Base-by-base conservation (phyloP, 768 basidiomycete genomes). In the Auricularia heimuer region DNA sequence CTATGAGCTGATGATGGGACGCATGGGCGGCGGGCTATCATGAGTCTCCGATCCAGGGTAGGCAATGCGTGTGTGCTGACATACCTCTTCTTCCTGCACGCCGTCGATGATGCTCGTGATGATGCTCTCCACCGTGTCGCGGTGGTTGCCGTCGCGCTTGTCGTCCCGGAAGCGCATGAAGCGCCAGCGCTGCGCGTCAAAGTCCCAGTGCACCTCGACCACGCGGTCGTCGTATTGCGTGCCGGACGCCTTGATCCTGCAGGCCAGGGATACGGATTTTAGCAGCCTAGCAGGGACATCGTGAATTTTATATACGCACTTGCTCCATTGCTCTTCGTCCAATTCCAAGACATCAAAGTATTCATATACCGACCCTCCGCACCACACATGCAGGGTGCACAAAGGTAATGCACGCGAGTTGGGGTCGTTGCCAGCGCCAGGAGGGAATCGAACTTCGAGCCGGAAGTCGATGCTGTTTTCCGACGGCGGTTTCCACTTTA, bases 401-500 rank as follows among this genome's bases (percentile, higher is more conserved):
- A 89, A 72, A 1, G 97, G 97, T 73, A 94, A 98, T 11, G 87
- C 87, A 66, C 79, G 80, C 68, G 88, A 89, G 71, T 98, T 94
- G 1, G 94, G 90, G 69, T 85, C 75, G 6, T 76, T 69, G 0
- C 83, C 75, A 29, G 77, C 76, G 16, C 73, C 72, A 12, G 93
- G 85, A 0, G 96, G 94, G 74, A 98, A 99, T 37, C 93, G 88
- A n/a, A 99, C 79, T 61, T 94, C 83, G 35, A 98, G 87, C 74
- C 94, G 93, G 80, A 99, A 98, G 75, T 99, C 97, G 70, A 98
- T 89, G 1, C 94, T 95, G 73, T 99, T 99, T 73, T 98, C 96
- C 1, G 89, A 91, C 0, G 97, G 94, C 1, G 95, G 94, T 75
- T 99, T 99, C 97, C 97, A 99, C 76, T 99, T 99, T 71, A 99